phyloP scores from a whole-genome alignment of 345 rosid genomes.

The Rhodamnia rubescens region DNA sequence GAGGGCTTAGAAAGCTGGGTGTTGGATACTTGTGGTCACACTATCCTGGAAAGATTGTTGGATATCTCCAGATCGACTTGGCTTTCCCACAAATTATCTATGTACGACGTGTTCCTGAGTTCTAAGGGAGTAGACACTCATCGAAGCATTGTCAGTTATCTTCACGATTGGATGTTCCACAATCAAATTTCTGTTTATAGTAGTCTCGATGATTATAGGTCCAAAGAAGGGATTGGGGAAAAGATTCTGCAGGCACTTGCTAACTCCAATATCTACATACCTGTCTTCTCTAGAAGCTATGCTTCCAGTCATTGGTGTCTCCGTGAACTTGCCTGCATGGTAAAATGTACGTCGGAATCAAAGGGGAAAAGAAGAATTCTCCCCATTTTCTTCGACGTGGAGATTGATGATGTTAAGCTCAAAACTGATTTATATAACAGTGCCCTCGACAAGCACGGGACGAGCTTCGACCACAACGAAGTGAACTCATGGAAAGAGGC shows the following conservation, averaged over 20 bases:
- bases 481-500: background rate
- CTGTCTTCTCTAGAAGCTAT: background rate
- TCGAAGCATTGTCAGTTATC: too few species aligned
- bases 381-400: background rate
- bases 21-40: too few species aligned
- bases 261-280: background rate
- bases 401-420: background rate
- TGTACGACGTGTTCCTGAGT: too few species aligned
- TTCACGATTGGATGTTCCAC: too few species aligned
- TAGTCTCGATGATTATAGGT: too few species aligned
- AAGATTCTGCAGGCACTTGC: background rate
- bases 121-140: too few species aligned
- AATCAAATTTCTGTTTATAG: too few species aligned
- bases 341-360: background rate
- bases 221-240: too few species aligned
- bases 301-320: background rate
- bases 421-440: background rate
- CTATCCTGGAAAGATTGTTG: too few species aligned
- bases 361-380: background rate
- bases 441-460: background rate
- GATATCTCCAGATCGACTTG: too few species aligned
- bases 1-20: too few species aligned
- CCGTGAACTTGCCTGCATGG: background rate
- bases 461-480: background rate
- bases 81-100: too few species aligned